Percentiles rank a stretch among this genome's conserved stretches.
phyloP scores from a whole-genome alignment of 305 asterid genomes.

The Fraxinus albicans region DNA sequence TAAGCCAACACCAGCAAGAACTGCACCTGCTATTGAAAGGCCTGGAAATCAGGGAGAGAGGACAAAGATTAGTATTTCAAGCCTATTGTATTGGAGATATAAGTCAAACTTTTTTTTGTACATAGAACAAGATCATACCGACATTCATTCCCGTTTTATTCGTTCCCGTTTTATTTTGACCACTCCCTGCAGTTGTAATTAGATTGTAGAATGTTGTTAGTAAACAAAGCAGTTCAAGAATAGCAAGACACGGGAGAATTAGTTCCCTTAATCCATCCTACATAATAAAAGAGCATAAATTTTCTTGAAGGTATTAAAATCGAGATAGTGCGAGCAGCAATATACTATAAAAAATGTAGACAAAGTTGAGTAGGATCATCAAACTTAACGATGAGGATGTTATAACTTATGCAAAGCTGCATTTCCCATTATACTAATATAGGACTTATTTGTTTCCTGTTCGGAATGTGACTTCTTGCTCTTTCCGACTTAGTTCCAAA shows the following conservation, averaged over 20 bases:
- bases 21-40: slow-evolving; percentile 57
- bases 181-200: slow-evolving; percentile 39
- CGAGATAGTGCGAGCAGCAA: neutral
- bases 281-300: neutral
- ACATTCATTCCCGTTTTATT: slow-evolving; percentile 7
- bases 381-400: neutral
- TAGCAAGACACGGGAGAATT: neutral
- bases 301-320: slow-evolving; percentile 4
- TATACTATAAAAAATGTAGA: neutral
- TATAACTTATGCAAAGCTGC: neutral
- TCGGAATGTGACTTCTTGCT: neutral
- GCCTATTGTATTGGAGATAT: neutral
- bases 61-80: slow-evolving; percentile 11
- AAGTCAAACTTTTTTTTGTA: neutral
- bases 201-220: slow-evolving; percentile 18
- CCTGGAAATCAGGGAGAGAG: slow-evolving; percentile 42
- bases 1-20: slow-evolving; percentile 54
- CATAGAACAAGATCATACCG: slow-evolving; percentile 32
- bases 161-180: neutral
- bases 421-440: neutral
- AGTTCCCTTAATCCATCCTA: neutral
- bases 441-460: neutral
- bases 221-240: neutral
- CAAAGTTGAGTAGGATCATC: neutral
- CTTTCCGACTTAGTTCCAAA: neutral